Evolutionary conservation across 2,329 filamentous ascomycete species (phyloP).

Genomic region (Lasiodiplodia hormozganensis): DNA sequence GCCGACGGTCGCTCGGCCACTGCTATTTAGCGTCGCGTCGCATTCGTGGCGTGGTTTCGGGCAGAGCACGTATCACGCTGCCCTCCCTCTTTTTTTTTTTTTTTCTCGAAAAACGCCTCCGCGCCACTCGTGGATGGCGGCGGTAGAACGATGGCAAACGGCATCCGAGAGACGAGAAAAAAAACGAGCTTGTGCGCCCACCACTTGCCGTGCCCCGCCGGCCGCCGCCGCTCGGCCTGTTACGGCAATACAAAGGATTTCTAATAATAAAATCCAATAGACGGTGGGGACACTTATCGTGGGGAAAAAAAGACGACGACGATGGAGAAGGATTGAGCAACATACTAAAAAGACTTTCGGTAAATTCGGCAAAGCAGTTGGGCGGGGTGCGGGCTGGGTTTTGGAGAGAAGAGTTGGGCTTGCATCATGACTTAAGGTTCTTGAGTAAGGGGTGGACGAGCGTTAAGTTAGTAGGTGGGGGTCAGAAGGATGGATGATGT

Average conservation of each 20-base stretch:
- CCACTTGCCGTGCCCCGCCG: background rate
- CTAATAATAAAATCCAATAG: background rate
- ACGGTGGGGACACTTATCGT: background rate
- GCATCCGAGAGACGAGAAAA: background rate
- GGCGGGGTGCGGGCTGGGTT: background rate
- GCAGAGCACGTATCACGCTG: background rate
- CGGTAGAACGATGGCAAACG: background rate
- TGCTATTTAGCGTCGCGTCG: background rate
- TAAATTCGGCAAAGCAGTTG: background rate
- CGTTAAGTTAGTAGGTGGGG: background rate
- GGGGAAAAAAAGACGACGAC: background rate
- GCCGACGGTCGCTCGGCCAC: background rate
- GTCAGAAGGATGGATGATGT: background rate
- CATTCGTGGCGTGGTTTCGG: background rate
- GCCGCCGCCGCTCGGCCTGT: background rate
- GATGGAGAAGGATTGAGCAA: background rate
- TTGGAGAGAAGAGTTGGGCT: background rate
- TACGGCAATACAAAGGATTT: background rate
- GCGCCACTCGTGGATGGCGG: background rate
- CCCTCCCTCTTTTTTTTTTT: background rate
- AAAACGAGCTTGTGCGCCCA: background rate
- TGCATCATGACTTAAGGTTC: background rate
- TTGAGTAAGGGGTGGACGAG: background rate
- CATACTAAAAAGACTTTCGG: background rate
- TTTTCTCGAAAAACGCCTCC: background rate